Evolutionary conservation across 305 asterid genomes (phyloP).

Genomic region (Vinca major): DNA sequence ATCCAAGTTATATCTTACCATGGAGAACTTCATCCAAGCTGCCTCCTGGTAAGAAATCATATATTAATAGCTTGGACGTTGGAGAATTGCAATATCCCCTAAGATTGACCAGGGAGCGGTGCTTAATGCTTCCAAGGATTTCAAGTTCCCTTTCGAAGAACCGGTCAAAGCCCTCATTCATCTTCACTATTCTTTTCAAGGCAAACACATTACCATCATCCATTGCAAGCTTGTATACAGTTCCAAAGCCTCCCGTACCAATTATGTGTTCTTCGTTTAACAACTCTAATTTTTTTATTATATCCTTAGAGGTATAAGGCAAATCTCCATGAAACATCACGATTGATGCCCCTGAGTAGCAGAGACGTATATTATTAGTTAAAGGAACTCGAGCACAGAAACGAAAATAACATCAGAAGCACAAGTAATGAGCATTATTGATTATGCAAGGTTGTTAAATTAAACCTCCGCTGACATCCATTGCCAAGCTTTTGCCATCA

Average conservation of each 20-base stretch:
- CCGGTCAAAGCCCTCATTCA: conserved; percentile 87
- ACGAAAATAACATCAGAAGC: conserved; percentile 16
- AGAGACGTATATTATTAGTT: conserved; percentile 13
- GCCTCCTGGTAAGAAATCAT: conserved; percentile 89
- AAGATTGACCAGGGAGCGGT: conserved; percentile 80
- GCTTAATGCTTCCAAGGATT: conserved; percentile 96
- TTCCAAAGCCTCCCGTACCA: conserved; percentile 96
- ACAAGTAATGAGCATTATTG: conserved; percentile 4
- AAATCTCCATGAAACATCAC: conserved; percentile 95
- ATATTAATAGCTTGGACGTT: conserved; percentile 72
- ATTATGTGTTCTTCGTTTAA: conserved; percentile 80
- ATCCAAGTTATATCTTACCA: conserved; percentile 39
- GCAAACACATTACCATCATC: conserved; percentile 95
- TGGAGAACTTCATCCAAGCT: conserved; percentile 95
- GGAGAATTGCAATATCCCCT: conserved; percentile 98
- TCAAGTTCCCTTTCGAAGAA: conserved; percentile 94
- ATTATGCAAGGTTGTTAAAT: conserved; percentile 25
- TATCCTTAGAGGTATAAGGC: conserved; percentile 90
- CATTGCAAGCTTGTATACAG: conserved; percentile 94
- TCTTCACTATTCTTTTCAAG: conserved; percentile 77
- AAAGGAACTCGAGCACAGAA: conserved; percentile 15
- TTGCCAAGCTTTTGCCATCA: conserved; percentile 66
- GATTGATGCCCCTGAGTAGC: conserved; percentile 78
- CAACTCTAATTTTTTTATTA: conserved; percentile 69
- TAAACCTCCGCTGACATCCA: conserved; percentile 82